A percentile compares a stretch with the other conserved stretches of the same genome.
These are phyloP conservation scores for Dissophora ornata DNA, from an alignment of 192 early-diverging fungal species.

Conservation along the genomic window DNA sequence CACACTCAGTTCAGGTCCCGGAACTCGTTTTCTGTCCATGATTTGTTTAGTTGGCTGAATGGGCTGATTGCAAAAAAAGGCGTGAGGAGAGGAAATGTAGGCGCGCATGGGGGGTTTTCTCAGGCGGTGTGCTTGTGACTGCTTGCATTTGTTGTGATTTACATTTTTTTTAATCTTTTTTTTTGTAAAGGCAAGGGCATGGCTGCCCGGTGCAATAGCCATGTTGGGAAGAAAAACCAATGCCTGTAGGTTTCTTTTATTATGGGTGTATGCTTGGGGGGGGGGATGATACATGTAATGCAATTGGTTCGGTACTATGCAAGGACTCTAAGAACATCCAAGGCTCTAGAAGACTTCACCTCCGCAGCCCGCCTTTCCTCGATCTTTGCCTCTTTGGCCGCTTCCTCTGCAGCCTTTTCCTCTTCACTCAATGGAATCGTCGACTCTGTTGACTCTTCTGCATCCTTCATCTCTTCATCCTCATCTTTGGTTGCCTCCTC, in stretches of 20 bases:
- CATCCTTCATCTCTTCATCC: slow-evolving; percentile 45
- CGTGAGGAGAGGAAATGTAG: too few species aligned
- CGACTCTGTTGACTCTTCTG: slow-evolving; percentile 15
- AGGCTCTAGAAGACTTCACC: slow-evolving; percentile 38
- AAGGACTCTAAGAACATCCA: slow-evolving; percentile 37
- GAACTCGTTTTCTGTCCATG: slow-evolving; percentile 65
- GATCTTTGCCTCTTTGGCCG: slow-evolving; percentile 23
- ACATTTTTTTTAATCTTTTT: too few species aligned
- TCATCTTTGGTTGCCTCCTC: slow-evolving; percentile 1
- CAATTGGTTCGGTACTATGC: slow-evolving; percentile 30
- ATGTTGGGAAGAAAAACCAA: too few species aligned
- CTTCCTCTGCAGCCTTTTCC: slow-evolving; percentile 43
- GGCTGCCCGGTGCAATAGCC: too few species aligned
- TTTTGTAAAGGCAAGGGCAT: too few species aligned
- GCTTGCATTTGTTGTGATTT: too few species aligned
- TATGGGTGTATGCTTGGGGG: too few species aligned
- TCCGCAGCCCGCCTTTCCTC: slow-evolving; percentile 38
- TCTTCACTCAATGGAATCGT: slow-evolving; percentile 49
- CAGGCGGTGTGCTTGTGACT: too few species aligned
- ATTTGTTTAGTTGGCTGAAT: neutral
- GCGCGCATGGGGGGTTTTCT: too few species aligned
- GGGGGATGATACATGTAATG: neutral
- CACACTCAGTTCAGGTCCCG: slow-evolving; percentile 64
- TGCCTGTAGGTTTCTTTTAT: too few species aligned
- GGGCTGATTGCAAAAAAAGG: slow-evolving; percentile 2